Percentiles rank a stretch among this genome's conserved stretches.
These are phyloP conservation scores for Boletus rubropictus DNA, from an alignment of 768 basidiomycete genomes.

Conservation along the genomic window DNA sequence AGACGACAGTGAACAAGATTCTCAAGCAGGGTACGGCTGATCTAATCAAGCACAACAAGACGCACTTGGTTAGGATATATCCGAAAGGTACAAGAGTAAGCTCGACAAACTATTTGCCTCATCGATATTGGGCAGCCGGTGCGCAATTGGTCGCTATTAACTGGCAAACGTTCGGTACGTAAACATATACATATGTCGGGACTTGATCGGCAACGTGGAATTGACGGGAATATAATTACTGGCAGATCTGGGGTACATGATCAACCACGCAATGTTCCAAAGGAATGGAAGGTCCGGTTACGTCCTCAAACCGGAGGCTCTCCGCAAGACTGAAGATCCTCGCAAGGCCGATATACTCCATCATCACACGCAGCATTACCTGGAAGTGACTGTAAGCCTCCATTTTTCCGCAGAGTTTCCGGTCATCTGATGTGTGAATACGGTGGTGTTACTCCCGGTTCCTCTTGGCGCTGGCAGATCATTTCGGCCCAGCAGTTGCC, in stretches of 20 bases:
- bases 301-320: constrained; percentile 79
- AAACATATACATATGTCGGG: background rate
- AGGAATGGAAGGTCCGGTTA: constrained; percentile 85
- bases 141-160: constrained; percentile 90
- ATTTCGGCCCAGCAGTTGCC: constrained; percentile 92
- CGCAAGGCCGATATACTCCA: constrained; percentile 56
- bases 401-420: background rate
- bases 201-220: background rate
- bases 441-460: background rate
- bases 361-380: constrained; percentile 49
- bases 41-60: constrained; percentile 80
- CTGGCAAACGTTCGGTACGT: constrained; percentile 92
- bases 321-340: constrained; percentile 49
- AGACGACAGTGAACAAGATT: constrained; percentile 71
- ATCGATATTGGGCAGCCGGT: constrained; percentile 85
- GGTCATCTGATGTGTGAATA: background rate
- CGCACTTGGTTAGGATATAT: constrained; percentile 80
- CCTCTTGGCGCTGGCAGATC: constrained; percentile 33
- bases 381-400: constrained; percentile 56
- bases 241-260: constrained; percentile 80
- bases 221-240: background rate
- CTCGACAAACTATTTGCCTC: constrained; percentile 85
- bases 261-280: constrained; percentile 95
- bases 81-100: constrained; percentile 77
- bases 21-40: constrained; percentile 62